Evolutionary conservation across 352 stramenopile genomes (phyloP).

Genomic region (Nothophytophthora sp.): DNA sequence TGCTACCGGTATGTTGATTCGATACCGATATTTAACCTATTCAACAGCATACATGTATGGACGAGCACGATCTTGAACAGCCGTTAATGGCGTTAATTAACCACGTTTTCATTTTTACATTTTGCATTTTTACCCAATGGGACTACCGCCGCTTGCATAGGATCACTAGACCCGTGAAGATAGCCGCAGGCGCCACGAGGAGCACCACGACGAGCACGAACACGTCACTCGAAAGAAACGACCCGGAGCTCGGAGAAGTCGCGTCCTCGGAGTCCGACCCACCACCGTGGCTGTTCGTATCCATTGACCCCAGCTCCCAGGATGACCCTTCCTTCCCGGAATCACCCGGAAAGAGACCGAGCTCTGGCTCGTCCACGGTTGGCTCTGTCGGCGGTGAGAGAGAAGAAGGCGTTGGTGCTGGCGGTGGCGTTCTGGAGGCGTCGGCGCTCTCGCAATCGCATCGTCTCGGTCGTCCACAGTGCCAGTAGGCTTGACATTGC

Average conservation of each 20-base stretch:
- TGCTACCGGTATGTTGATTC: too few relatives aligned
- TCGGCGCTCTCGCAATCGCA: background rate
- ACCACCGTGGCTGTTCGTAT: background rate
- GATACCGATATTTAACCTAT: too few relatives aligned
- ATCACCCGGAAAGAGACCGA: background rate
- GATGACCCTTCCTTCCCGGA: background rate
- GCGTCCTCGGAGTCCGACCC: background rate
- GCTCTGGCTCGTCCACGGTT: background rate
- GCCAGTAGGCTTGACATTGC: background rate
- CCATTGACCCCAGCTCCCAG: background rate
- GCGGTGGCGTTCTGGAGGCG: too few relatives aligned
- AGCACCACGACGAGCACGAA: constrained; percentile 7
- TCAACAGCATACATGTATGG: too few relatives aligned
- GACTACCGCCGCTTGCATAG: constrained; percentile 3
- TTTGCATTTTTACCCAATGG: too few relatives aligned
- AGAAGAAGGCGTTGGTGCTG: background rate
- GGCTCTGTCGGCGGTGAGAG: background rate
- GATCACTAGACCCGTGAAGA: constrained; percentile 3
- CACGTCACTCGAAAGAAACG: constrained; percentile 2
- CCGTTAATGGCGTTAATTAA: too few relatives aligned
- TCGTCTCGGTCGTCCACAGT: background rate
- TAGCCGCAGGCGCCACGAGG: constrained; percentile 6
- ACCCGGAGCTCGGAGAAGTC: background rate
- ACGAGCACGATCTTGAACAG: too few relatives aligned
- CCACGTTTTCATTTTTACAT: too few relatives aligned